Base-by-base conservation (phyloP, 2,329 filamentous ascomycete genomes). In the Purpureocillium lavendulum region DNA sequence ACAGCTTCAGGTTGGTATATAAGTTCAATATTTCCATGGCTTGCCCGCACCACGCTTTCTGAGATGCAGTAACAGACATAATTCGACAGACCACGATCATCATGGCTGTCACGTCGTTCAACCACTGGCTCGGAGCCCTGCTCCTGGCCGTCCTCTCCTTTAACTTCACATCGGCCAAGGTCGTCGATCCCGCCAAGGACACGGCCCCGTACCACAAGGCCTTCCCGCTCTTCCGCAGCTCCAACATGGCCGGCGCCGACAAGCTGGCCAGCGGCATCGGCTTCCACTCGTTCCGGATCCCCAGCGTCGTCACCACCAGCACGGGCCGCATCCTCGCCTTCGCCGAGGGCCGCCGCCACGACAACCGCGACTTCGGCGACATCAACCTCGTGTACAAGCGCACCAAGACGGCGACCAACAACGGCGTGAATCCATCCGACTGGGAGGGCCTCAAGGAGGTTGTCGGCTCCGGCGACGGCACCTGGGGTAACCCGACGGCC, bases 361-460 rank as follows among this genome's bases (percentile, higher is more conserved):
- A 49, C 31, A 53, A 53, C 44, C 43, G 44, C 10, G 52, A 56
- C 32, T 55, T 41, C 32, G 53, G 50, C 33, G 50, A 56, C 40
- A 53, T 56, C 45, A 54, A 53, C 35, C 44, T 55, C n/a, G 52
- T 56, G 21, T 52, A 51, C 39, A 56, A 53, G 43, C 50, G 49
- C 21, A 52, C 49, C 30, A 51, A 50, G 45, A 48, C 50, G 1
- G 42, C 39, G n/a, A 41, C 31, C 31, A 44, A 49, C 37, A 33
- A 50, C 31, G 53, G 53, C 34, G 44, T 42, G 9, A 39, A 35
- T 17, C 39, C 36, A 9, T 34, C 30, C 4, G 52, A 56, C 45
- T 56, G 52, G 53, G 52, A 53, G 34, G 26, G 32, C 8, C 42
- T 56, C 4, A 44, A 41, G 13, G 53, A 56, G 30, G 50, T 55